Evolutionary conservation across 306 rosid genomes (phyloP).

Genomic region (Corylus avellana): DNA sequence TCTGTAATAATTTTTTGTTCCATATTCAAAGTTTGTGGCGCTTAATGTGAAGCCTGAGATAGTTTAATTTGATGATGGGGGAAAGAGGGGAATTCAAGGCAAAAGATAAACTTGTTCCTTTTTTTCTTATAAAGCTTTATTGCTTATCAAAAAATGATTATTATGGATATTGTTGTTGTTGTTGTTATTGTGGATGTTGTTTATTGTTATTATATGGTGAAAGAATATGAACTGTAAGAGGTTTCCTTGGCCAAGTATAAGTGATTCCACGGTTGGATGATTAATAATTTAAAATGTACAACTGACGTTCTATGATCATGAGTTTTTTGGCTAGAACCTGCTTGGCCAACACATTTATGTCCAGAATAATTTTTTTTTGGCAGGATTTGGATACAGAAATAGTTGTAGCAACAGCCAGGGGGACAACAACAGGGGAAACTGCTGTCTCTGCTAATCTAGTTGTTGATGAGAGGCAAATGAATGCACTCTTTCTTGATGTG

Average conservation of each 20-base stretch:
- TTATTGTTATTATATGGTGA: background rate
- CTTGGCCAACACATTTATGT: constrained; percentile 19
- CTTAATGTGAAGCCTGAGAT: background rate
- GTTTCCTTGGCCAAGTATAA: background rate
- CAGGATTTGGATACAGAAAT: constrained; percentile 97
- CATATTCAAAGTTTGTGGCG: background rate
- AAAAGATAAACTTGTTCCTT: background rate
- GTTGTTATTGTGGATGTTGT: background rate
- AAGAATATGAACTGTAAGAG: background rate
- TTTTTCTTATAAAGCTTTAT: background rate
- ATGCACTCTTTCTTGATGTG: constrained; percentile 95
- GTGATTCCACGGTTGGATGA: constrained; percentile 1
- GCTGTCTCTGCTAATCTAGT: constrained; percentile 83
- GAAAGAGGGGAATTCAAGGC: background rate
- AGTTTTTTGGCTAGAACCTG: constrained; percentile 11
- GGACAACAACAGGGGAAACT: constrained; percentile 51
- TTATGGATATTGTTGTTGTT: background rate
- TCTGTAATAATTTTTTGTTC: background rate
- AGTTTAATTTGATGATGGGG: background rate
- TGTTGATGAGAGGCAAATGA: constrained; percentile 97
- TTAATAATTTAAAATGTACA: constrained; percentile 5
- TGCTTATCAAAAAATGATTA: background rate
- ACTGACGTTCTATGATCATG: background rate
- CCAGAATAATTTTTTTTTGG: constrained; percentile 9
- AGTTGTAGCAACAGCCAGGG: constrained; percentile 74